Evolutionary conservation across 495 filamentous ascomycete genomes (phyloP), one percentile per base, ranked within the genome.

Genomic region (Tuber melanosporum): DNA sequence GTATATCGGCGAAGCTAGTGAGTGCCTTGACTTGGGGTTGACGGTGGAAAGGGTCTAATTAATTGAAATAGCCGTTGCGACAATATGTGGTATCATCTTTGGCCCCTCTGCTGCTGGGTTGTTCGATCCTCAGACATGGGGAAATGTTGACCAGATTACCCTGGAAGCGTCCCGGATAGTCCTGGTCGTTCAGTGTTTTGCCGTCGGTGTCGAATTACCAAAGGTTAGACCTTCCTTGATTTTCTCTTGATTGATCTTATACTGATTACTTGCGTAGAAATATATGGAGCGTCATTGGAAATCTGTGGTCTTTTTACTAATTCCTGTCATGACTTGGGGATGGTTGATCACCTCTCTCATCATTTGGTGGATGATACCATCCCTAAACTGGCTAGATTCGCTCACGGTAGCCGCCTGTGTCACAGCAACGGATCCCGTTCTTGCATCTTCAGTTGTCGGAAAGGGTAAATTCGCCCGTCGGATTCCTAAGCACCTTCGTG

Each of bases 211-310:
- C 87, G 96, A 99, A 85, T 88, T 99, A 88, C 96, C 96, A 71
- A 95, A 95, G 85, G 87, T 90, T 36, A 42, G 43, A 42, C 44
- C 57, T 72, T 66, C 15, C 74, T 44, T 17, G 44, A 22, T 66
- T 66, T 66, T 66, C 57, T 12, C 26, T 36, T 70, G 15, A 41
- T 76, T 62, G 41, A 20, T 17, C 20, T 66, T 15, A 36, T 62
- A 26, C 72, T 70, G 71, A 70, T 80, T 72, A 41, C 77, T 62
- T 76, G 71, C 71, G 26, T 32, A 83, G 82, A 90, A 89, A 83
- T 99, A 98, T 85, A 98, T 99, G 96, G 95, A 98, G 82, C 91
- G 90, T 77, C 96, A 99, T 85, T 99, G 96, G 96, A 91, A 90
- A 82, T 98, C 95, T 8, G 95, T 99, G 76, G 85, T 91, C 4